phyloP scores from a whole-genome alignment of 345 rosid genomes.

The Raphanus raphanistrum region DNA sequence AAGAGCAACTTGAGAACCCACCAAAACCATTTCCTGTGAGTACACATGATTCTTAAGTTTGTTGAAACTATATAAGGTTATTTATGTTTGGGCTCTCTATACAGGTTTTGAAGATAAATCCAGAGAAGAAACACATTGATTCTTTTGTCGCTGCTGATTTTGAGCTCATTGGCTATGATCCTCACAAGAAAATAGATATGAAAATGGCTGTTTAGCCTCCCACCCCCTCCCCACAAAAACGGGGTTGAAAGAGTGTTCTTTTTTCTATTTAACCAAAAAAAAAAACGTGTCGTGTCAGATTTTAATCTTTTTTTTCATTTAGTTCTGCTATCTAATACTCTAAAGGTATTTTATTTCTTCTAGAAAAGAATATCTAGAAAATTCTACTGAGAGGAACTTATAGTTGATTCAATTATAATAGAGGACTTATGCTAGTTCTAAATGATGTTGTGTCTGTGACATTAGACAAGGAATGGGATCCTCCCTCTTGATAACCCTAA shows the following conservation, averaged over 20 bases:
- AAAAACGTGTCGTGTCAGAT: no score
- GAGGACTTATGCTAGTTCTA: constrained; percentile 11
- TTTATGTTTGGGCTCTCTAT: constrained; percentile 5
- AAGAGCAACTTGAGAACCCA: constrained; percentile 87
- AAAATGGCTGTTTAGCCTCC: constrained; percentile 64
- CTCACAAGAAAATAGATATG: constrained; percentile 92
- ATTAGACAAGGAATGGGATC: constrained; percentile 19
- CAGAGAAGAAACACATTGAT: constrained; percentile 81
- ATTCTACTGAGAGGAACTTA: not conserved
- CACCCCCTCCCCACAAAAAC: not conserved
- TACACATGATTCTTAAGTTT: constrained; percentile 4
- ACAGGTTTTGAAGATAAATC: constrained; percentile 87
- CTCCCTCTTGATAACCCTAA: constrained; percentile 1
- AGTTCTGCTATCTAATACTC: not conserved
- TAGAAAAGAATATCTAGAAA: constrained; percentile 23
- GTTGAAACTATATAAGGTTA: not conserved
- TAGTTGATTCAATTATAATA: constrained; percentile 21
- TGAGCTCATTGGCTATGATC: constrained; percentile 82
- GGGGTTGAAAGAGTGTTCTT: not conserved
- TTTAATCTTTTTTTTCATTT: not conserved
- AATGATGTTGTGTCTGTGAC: constrained; percentile 17
- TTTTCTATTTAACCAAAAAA: not conserved
- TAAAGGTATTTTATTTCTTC: constrained; percentile 2
- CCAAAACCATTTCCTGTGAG: constrained; percentile 96
- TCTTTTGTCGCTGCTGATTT: constrained; percentile 76